Base-by-base conservation (phyloP, 1,284 basidiomycete species). In the Sanguinoderma infundibulare region DNA sequence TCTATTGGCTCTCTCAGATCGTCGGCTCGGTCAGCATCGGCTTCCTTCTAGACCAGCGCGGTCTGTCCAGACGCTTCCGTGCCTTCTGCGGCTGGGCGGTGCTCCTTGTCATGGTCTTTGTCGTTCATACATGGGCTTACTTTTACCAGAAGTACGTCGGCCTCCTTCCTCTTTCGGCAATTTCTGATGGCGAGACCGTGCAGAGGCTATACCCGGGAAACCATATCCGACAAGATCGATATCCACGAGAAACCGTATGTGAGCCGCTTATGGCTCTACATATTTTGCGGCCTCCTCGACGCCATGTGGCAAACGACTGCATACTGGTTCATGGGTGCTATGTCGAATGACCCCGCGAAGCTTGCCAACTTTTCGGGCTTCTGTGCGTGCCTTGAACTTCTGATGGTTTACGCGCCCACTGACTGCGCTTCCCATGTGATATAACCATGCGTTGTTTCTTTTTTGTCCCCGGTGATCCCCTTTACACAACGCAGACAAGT, bases 1-100 rank as follows among this genome's bases (percentile, higher is more conserved):
- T 88, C 9, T 91, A 91, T 73, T 90, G 87, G 87, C 75, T 83
- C 6, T 74, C 87, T 0, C 87, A 90, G 70, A 88, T 90, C 64
- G 59, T 89, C 34, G 88, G 88, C 3, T 87, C 88, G 0, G 70
- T 89, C 53, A 71, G 78, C 47, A 89, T 91, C 66, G 87, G 87
- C 17, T 70, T 83, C 53, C 70, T 89, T n/a, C 83, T 91, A 28
- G 89, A 91, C 69, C 78, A 78, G 59, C 78, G 78, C 55, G 73
- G 68, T 2, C 74, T 90, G 65, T 74, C 78, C 7, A 84, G 90
- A 57, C 84, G 87, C 22, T 69, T 79, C 30, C 86, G 89, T 26
- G 90, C 89, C 3, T 90, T 88, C 72, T 67, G 77, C 24, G 87
- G 85, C 17, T 90, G 89, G 86, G 65, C 60, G 3, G 73, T 90